Conservation (phyloP, 306 rosid species). For the Comarum palustre region DNA sequence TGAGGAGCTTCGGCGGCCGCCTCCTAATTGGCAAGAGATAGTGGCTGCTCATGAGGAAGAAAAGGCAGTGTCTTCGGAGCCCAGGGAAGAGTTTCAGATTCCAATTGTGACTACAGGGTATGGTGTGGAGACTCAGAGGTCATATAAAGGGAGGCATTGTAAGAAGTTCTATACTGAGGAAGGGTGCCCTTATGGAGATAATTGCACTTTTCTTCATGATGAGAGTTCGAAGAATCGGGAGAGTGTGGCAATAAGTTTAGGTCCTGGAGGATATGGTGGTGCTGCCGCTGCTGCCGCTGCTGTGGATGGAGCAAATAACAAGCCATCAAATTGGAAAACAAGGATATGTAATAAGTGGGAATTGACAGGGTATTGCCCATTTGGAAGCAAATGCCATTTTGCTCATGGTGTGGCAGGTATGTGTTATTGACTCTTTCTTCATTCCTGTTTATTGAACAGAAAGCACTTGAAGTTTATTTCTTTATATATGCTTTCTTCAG, state of each 20-base stretch:
- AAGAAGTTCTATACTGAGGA: slow-evolving; percentile 96
- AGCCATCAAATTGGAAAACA: slow-evolving; percentile 99
- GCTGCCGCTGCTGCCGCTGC: slow-evolving; percentile 22
- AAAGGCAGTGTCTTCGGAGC: slow-evolving; percentile 46
- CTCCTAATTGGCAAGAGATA: slow-evolving; percentile 95
- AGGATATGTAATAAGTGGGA: slow-evolving; percentile 99
- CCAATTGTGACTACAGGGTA: slow-evolving; percentile 63
- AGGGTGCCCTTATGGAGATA: slow-evolving; percentile 97
- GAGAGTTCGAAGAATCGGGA: slow-evolving; percentile 90
- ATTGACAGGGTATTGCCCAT: slow-evolving; percentile 96
- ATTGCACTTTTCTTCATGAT: slow-evolving; percentile 91
- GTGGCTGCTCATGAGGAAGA: slow-evolving; percentile 97
- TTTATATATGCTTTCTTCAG: background rate
- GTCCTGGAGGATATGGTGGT: slow-evolving; percentile 89
- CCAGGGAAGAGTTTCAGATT: slow-evolving; percentile 91
- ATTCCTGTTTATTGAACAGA: background rate
- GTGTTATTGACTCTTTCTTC: slow-evolving; percentile 2
- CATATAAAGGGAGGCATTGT: slow-evolving; percentile 91
- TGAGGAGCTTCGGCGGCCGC: slow-evolving; percentile 95
- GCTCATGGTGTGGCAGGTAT: slow-evolving; percentile 97
- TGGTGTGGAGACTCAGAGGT: slow-evolving; percentile 58
- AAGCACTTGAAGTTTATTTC: background rate
- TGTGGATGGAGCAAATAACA: slow-evolving; percentile 51
- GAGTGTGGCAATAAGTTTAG: slow-evolving; percentile 96
- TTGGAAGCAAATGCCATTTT: slow-evolving; percentile 95